Percentiles rank a stretch among this genome's conserved stretches.
Evolutionary conservation across 495 filamentous ascomycete genomes (phyloP).

Genomic region (Geopyxis carbonaria): DNA sequence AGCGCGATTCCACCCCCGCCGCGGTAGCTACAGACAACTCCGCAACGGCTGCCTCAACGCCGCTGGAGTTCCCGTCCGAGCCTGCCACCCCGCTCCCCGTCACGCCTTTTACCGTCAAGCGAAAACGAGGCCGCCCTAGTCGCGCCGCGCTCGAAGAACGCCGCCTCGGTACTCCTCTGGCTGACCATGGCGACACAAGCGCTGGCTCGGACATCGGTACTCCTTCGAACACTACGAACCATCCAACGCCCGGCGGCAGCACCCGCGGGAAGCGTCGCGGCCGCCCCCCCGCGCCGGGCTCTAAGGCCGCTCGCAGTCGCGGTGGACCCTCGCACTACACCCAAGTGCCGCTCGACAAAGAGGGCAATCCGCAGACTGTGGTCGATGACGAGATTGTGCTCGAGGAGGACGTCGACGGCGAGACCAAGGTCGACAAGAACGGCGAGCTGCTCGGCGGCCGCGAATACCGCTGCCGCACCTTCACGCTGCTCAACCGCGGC

Average conservation of each 20-base stretch:
- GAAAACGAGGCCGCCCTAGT: conserved; percentile 23
- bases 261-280: conserved; percentile 66
- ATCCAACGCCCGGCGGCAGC: conserved; percentile 31
- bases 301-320: conserved; percentile 42
- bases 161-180: conserved; percentile 13
- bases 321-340: conserved; percentile 60
- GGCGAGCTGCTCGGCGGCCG: conserved; percentile 64
- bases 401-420: conserved; percentile 73
- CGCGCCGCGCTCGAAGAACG: conserved; percentile 19
- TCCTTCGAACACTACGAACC: conserved; percentile 17
- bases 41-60: background rate
- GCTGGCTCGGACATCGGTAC: conserved; percentile 14
- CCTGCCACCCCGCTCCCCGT: conserved; percentile 12
- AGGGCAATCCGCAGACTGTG: conserved; percentile 83
- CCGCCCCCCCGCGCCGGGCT: conserved; percentile 60
- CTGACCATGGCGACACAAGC: conserved; percentile 17
- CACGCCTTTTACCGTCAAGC: conserved; percentile 17
- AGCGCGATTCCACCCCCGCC: conserved; percentile 10
- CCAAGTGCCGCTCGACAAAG: conserved; percentile 79
- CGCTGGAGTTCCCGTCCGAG: conserved; percentile 8
- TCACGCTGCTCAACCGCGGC: conserved; percentile 70
- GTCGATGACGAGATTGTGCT: conserved; percentile 79
- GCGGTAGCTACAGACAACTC: conserved; percentile 3
- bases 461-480: conserved; percentile 86
- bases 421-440: conserved; percentile 78